Evolutionary conservation across 2,329 filamentous ascomycete genomes (phyloP), one percentile per base, ranked within the genome.

Genomic region (Lachnellula cervina): DNA sequence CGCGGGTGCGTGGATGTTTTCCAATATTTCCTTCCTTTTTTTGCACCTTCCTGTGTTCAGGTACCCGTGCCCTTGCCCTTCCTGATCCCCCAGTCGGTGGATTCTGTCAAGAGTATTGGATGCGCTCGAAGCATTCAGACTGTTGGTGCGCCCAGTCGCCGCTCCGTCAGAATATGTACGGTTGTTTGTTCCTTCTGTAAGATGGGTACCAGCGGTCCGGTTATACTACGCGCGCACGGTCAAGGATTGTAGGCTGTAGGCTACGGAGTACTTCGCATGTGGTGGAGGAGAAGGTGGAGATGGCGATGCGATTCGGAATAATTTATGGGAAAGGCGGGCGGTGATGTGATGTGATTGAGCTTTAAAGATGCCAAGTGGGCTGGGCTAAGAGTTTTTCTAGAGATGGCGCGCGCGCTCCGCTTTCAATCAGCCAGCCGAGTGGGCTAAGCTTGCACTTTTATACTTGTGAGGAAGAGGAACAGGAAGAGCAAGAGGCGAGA

Each of bases 111-210:
- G 40, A 65, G 61, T 40, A 65, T 66, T 57, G 62, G 54, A 57
- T 64, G 61, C 49, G 66, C 61, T 67, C 67, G 68, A 68, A 71
- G 72, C 76, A 78, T 78, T 72, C 74, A 76, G 71, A 66, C 55
- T 60, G 61, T 65, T 68, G 67, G 72, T 61, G 73, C 75, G 76
- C 74, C 74, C 76, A 78, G 74, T 76, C 75, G 75, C 74, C 74
- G 74, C 74, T 70, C 69, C 70, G 50, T 55, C 28, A 5, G 32
- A 7, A 28, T 54, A 49, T 42, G 53, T 45, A 52, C n/a, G 21
- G 42, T 56, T 49, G 19, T 51, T 28, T 9, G 11, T 42, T 48
- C 16, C 23, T 53, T 42, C 52, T 16, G 21, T 37, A 35, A 40
- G 37, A 38, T 17, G 21, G 21, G n/a, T 9, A 19, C 19, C 37